Evolutionary conservation across 768 basidiomycete species (phyloP).

Genomic region (Kwoniella sp.): DNA sequence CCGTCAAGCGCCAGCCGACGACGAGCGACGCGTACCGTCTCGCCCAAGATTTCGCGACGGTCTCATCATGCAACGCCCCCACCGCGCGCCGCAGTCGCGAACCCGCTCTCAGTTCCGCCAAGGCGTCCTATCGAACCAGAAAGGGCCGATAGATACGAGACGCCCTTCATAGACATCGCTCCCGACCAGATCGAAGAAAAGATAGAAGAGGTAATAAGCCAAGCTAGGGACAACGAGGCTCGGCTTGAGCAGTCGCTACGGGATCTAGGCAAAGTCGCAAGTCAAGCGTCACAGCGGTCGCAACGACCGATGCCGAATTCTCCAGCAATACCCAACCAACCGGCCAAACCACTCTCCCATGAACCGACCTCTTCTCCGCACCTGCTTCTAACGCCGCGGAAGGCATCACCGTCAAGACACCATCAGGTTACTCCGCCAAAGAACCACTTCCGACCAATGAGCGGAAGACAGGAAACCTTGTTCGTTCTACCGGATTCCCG

Average conservation of each 20-base stretch:
- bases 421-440: slow-evolving; percentile 32
- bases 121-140: too few relatives aligned
- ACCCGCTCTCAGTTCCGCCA: too few relatives aligned
- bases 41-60: too few relatives aligned
- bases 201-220: neutral
- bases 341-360: neutral
- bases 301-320: neutral
- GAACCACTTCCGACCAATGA: neutral
- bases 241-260: neutral
- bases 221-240: neutral
- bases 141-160: too few relatives aligned
- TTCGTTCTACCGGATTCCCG: slow-evolving; percentile 23
- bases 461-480: slow-evolving; percentile 16
- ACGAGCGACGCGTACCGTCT: too few relatives aligned
- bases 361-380: neutral
- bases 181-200: neutral
- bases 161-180: too few relatives aligned
- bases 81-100: too few relatives aligned
- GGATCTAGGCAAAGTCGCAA: neutral
- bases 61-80: too few relatives aligned
- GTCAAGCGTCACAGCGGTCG: neutral
- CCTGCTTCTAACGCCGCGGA: neutral
- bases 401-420: slow-evolving; percentile 1
- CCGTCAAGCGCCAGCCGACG: too few relatives aligned
- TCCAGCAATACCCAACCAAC: neutral